Percentiles rank a stretch among this genome's conserved stretches.
phyloP scores from a whole-genome alignment of 441 rosid genomes.

The Corymbia citriodora region DNA sequence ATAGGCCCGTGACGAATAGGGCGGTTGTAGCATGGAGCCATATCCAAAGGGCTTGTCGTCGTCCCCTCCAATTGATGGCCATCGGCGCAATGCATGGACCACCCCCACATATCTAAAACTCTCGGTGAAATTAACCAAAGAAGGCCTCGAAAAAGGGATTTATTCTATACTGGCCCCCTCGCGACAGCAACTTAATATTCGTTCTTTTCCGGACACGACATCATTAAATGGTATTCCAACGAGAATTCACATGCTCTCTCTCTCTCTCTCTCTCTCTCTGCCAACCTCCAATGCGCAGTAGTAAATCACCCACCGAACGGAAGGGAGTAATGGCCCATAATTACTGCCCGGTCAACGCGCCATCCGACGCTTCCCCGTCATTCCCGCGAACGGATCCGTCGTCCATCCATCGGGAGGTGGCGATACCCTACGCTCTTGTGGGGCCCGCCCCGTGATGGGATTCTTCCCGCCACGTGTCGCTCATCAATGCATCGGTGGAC shows the following conservation, averaged over 20 bases:
- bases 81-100: not conserved
- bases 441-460: not conserved
- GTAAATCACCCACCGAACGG: not conserved
- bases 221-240: not conserved
- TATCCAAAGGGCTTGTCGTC: not conserved
- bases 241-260: not conserved
- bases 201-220: not conserved
- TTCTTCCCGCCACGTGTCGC: slow-evolving; percentile 3
- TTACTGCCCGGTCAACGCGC: not conserved
- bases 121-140: not conserved
- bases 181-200: not conserved
- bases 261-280: not conserved
- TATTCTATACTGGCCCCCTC: not conserved
- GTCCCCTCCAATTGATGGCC: not conserved
- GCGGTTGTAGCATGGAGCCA: not conserved
- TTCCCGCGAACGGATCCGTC: not conserved
- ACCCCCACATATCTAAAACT: not conserved
- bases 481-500: slow-evolving; percentile 15
- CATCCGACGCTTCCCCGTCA: not conserved
- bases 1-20: not conserved
- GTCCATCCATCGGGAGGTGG: not conserved
- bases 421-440: not conserved
- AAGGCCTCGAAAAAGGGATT: not conserved
- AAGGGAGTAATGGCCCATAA: not conserved
- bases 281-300: not conserved